Percentiles rank a stretch among this genome's conserved stretches.
Evolutionary conservation across 305 asterid genomes (phyloP).

Genomic region (Plantago rigida): DNA sequence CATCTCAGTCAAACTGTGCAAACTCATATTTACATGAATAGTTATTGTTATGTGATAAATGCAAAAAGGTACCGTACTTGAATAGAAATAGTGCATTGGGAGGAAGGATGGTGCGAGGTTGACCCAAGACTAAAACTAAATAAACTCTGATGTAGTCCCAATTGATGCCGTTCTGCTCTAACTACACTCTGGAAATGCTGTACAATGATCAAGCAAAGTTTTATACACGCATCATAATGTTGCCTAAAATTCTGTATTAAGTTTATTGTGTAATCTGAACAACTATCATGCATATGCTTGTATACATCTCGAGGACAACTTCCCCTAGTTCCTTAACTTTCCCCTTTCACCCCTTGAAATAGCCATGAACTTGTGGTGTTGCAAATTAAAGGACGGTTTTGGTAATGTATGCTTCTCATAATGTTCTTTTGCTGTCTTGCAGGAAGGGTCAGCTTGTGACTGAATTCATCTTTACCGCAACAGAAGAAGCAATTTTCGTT

Average conservation of each 20-base stretch:
- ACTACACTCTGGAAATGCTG: not conserved
- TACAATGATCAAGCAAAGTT: not conserved
- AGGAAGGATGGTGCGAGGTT: too few relatives aligned
- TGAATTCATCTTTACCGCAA: slow-evolving; percentile 85
- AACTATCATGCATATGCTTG: not conserved
- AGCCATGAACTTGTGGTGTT: slow-evolving; percentile 11
- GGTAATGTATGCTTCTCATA: slow-evolving; percentile 17
- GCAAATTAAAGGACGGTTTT: slow-evolving; percentile 16
- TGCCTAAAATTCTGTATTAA: not conserved
- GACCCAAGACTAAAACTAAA: too few relatives aligned
- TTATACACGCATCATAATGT: not conserved
- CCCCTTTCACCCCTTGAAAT: slow-evolving; percentile 19
- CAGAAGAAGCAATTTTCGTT: slow-evolving; percentile 85
- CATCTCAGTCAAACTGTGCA: too few relatives aligned
- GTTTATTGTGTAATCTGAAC: not conserved
- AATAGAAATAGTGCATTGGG: too few relatives aligned
- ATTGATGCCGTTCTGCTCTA: not conserved
- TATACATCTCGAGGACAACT: too few relatives aligned
- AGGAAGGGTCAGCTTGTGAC: slow-evolving; percentile 96
- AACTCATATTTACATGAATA: too few relatives aligned
- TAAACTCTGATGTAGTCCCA: too few relatives aligned
- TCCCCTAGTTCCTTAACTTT: slow-evolving; percentile 2
- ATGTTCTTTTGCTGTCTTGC: slow-evolving; percentile 34
- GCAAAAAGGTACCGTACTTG: too few relatives aligned
- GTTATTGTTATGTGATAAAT: too few relatives aligned